Evolutionary conservation across 345 rosid species (phyloP).

Genomic region (Balakata baccata): DNA sequence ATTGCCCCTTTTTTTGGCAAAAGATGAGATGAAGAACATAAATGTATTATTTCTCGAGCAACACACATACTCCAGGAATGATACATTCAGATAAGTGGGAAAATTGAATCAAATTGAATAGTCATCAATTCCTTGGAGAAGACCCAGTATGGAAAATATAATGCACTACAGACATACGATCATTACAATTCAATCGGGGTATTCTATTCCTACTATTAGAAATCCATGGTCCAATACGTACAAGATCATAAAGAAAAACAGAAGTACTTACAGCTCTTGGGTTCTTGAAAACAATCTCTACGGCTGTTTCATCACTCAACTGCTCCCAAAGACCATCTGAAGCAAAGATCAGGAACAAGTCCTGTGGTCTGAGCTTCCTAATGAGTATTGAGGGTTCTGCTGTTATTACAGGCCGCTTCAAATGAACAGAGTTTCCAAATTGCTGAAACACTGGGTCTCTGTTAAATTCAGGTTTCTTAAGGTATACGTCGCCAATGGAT

Average conservation of each 20-base stretch:
- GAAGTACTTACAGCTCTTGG: constrained; percentile 75
- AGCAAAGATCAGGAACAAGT: constrained; percentile 88
- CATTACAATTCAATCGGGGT: too few relatives aligned
- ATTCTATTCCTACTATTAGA: too few relatives aligned
- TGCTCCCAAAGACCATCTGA: constrained; percentile 99
- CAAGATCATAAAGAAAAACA: not conserved
- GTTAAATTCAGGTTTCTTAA: constrained; percentile 85
- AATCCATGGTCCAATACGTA: not conserved
- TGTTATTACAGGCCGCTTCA: constrained; percentile 78
- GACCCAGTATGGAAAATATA: too few relatives aligned
- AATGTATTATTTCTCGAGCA: too few relatives aligned
- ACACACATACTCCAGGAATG: too few relatives aligned
- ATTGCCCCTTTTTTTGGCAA: too few relatives aligned
- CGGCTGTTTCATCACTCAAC: constrained; percentile 79
- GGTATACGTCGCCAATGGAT: constrained; percentile 91
- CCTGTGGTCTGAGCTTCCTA: constrained; percentile 68
- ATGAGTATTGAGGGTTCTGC: constrained; percentile 84
- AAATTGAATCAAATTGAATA: too few relatives aligned
- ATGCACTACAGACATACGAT: too few relatives aligned
- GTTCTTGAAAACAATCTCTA: constrained; percentile 73
- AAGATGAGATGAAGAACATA: too few relatives aligned
- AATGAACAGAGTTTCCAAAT: constrained; percentile 65
- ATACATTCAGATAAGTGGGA: too few relatives aligned
- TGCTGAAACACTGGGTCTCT: constrained; percentile 79
- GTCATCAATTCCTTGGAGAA: too few relatives aligned